Evolutionary conservation across 176 grass and related monocot species (phyloP).

Genomic region (Oryza meyeriana): DNA sequence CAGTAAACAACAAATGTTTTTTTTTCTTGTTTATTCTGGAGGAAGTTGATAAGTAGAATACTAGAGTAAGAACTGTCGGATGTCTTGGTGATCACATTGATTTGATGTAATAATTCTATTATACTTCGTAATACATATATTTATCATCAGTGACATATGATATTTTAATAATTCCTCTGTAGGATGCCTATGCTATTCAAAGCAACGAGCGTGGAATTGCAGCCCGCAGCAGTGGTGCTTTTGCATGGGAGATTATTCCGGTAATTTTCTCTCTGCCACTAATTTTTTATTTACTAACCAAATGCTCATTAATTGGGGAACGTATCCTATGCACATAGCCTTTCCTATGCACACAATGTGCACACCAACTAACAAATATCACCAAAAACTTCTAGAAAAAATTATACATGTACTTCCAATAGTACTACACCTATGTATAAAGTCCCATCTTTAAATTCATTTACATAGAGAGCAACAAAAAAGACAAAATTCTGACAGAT

Average conservation of each 20-base stretch:
- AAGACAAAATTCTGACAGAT: too few relatives aligned
- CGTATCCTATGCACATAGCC: too few relatives aligned
- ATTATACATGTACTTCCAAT: too few relatives aligned
- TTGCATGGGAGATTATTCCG: slow-evolving; percentile 88
- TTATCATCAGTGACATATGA: slow-evolving; percentile 1
- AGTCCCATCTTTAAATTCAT: too few relatives aligned
- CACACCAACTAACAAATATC: too few relatives aligned
- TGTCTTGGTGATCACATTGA: neutral
- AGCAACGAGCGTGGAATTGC: slow-evolving; percentile 94
- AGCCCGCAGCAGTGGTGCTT: slow-evolving; percentile 79
- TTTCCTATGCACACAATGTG: too few relatives aligned
- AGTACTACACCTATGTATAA: too few relatives aligned
- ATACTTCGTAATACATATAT: neutral
- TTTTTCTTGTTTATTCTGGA: neutral
- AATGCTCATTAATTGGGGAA: neutral
- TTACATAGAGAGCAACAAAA: too few relatives aligned
- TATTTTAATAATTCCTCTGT: slow-evolving; percentile 24
- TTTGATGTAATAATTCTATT: slow-evolving; percentile 4
- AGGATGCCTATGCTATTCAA: slow-evolving; percentile 93
- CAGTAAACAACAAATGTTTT: neutral
- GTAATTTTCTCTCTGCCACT: slow-evolving; percentile 41
- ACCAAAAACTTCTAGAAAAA: too few relatives aligned
- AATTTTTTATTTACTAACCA: neutral
- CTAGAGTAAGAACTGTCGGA: neutral
- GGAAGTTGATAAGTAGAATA: neutral